Conservation (phyloP, 192 early-diverging fungal genomes). For the Kickxella alabastrina region DNA sequence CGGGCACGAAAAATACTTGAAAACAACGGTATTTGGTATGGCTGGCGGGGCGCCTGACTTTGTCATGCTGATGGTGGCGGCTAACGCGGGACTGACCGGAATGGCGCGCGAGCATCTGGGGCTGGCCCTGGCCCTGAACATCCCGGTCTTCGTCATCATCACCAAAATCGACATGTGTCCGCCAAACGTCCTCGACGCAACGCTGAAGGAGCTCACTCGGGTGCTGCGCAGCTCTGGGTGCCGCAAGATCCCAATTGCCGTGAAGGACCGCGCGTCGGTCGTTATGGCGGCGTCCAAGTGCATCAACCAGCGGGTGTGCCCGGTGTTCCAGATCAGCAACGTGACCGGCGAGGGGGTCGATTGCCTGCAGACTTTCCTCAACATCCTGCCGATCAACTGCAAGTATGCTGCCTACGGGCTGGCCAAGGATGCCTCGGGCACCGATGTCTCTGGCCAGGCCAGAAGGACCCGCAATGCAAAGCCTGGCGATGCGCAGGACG, state of each 20-base stretch:
- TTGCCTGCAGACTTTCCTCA: conserved; percentile 76
- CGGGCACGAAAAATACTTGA: conserved; percentile 93
- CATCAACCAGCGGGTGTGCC: conserved; percentile 85
- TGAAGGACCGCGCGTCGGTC: conserved; percentile 69
- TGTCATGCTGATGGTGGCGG: conserved; percentile 83
- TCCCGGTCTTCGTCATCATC: conserved; percentile 89
- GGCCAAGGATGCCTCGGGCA: conserved; percentile 49
- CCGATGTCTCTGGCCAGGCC: not conserved
- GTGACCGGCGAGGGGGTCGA: conserved; percentile 79
- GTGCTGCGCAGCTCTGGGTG: conserved; percentile 85
- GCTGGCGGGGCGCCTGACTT: conserved; percentile 87
- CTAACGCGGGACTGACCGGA: conserved; percentile 86
- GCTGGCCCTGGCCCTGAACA: conserved; percentile 75
- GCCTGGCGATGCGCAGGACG: not conserved
- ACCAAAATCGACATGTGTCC: conserved; percentile 96
- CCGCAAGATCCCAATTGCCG: conserved; percentile 88
- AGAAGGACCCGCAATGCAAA: not conserved
- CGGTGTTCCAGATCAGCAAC: conserved; percentile 93
- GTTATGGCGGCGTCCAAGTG: conserved; percentile 76
- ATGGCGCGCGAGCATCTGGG: conserved; percentile 96
- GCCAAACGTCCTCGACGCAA: conserved; percentile 72
- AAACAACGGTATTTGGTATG: conserved; percentile 95
- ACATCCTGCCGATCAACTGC: conserved; percentile 66
- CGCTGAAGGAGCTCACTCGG: conserved; percentile 76
- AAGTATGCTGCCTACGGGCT: conserved; percentile 11